Evolutionary conservation across 2,329 filamentous ascomycete species (phyloP), one percentile per base, ranked within the genome.

Genomic region (Teratosphaeria viscida): DNA sequence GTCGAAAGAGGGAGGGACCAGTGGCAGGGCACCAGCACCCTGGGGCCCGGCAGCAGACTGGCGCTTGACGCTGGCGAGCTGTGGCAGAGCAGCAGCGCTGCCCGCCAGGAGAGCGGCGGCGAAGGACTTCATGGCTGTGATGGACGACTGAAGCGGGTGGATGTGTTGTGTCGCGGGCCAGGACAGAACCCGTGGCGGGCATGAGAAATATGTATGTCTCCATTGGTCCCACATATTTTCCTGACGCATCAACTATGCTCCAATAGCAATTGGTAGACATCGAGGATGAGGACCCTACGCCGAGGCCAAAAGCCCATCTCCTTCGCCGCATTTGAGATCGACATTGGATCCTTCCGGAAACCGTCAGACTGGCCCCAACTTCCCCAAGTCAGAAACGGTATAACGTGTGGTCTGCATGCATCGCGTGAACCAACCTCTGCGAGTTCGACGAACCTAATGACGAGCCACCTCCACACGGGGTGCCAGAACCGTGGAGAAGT

Each of bases 1-100:
- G 59, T 72, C 65, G 61, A 74, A 73, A 14, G 67, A 65, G 2
- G 70, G 69, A 43, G 67, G 65, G 10, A 55, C 43, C 11, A 66
- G 54, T 12, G 70, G 69, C 23, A 68, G 54, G 27, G 67, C 67
- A 37, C 65, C 67, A 32, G 47, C 60, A 52, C 67, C 67, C 49
- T 70, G 67, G 14, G 67, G 68, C 23, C 60, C 27, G 3, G 60
- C 47, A 4, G 60, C 29, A 2, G 47, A 56, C 12, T 60, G 57
- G 32, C 59, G 54, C 59, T 60, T 61, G 37, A 43, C 37, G 4
- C 12, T 16, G 16, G 62, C 60, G 49, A 63, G 14, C 11, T 59
- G 52, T 3, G 62, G 62, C 57, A 62, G 61, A 49, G 62, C 62
- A 26, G 52, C 59, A 27, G 55, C 62, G 35, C 56, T 43, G 56